phyloP scores from a whole-genome alignment of 2,329 filamentous ascomycete genomes.

The Microdochium paspali region DNA sequence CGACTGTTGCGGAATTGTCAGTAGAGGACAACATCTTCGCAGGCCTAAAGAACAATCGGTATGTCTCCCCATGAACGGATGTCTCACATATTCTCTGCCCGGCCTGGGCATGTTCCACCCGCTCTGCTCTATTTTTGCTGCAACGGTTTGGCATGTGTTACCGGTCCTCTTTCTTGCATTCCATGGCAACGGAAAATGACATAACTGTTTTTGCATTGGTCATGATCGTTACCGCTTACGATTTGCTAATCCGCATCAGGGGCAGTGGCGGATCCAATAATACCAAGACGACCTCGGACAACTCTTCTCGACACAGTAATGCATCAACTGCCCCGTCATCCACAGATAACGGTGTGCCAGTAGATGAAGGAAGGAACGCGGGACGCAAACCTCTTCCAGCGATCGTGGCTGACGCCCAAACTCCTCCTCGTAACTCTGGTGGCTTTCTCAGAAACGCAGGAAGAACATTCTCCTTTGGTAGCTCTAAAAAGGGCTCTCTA shows the following conservation, averaged over 20 bases:
- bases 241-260: constrained; percentile 27
- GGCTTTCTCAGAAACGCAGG: constrained; percentile 47
- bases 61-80: constrained; percentile 20
- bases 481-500: constrained; percentile 37
- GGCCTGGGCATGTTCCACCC: neutral
- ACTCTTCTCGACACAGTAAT: constrained; percentile 53
- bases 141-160: neutral
- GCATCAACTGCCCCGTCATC: constrained; percentile 53
- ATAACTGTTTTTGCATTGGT: constrained; percentile 9
- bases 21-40: constrained; percentile 48
- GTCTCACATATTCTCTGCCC: neutral
- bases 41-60: constrained; percentile 46
- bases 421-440: constrained; percentile 36
- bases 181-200: neutral
- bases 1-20: constrained; percentile 25
- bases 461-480: constrained; percentile 51
- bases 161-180: neutral
- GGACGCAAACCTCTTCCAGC: constrained; percentile 24
- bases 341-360: constrained; percentile 27
- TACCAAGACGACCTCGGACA: constrained; percentile 50
- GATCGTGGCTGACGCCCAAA: constrained; percentile 27
- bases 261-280: constrained; percentile 53
- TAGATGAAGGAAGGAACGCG: constrained; percentile 29
- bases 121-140: neutral
- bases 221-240: constrained; percentile 25